phyloP scores from a whole-genome alignment of 2,329 filamentous ascomycete species.

The Pyrenochaeta sp. region DNA sequence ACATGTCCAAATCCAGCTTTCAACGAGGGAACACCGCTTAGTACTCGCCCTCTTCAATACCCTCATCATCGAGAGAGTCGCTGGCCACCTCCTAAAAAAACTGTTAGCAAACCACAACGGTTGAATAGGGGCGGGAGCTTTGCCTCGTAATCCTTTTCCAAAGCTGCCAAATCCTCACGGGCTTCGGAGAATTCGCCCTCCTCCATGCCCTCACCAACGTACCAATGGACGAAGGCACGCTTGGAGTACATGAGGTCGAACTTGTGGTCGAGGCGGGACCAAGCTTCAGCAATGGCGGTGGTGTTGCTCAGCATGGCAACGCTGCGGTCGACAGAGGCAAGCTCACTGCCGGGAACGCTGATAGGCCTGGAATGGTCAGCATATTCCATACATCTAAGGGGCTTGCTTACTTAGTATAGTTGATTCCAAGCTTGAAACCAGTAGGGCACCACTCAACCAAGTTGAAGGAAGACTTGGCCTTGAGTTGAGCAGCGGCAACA shows the following conservation, averaged over 20 bases:
- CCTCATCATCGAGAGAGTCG: constrained; percentile 70
- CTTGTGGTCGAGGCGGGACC: constrained; percentile 76
- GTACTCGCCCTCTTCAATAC: constrained; percentile 58
- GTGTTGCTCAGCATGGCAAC: constrained; percentile 83
- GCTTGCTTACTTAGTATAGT: constrained; percentile 68
- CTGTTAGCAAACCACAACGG: constrained; percentile 2
- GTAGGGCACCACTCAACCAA: constrained; percentile 79
- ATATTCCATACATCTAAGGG: too few species aligned
- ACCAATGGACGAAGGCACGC: constrained; percentile 79
- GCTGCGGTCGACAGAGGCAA: constrained; percentile 96
- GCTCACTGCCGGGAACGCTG: constrained; percentile 93
- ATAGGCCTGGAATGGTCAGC: constrained; percentile 75
- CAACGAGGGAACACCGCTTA: constrained; percentile 43
- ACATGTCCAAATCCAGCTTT: constrained; percentile 21
- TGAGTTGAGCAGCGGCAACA: constrained; percentile 70
- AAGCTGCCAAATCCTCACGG: constrained; percentile 82
- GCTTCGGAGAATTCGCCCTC: constrained; percentile 90
- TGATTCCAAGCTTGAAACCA: constrained; percentile 78
- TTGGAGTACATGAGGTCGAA: constrained; percentile 82
- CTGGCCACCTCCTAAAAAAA: constrained; percentile 70
- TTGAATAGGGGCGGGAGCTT: neutral
- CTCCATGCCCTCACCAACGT: constrained; percentile 90
- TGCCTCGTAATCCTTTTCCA: constrained; percentile 82
- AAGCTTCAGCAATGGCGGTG: constrained; percentile 75
- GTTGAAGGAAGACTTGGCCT: constrained; percentile 76